A percentile compares a stretch with the other conserved stretches of the same genome.
Conservation (phyloP, 441 rosid genomes). For the Populus hybrid region DNA sequence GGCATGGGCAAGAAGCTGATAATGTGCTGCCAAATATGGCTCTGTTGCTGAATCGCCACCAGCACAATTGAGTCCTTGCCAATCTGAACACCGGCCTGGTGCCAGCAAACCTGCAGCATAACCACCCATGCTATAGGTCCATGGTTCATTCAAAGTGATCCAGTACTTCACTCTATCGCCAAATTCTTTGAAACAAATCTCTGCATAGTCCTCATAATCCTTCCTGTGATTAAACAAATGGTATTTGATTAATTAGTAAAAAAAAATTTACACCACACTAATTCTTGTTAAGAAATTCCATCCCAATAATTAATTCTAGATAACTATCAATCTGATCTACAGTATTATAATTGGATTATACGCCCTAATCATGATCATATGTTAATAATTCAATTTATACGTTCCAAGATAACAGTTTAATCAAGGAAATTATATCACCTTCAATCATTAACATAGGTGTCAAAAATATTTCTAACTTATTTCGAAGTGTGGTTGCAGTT, state of each 20-base stretch:
- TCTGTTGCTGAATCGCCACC: slow-evolving; percentile 55
- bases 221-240: slow-evolving; percentile 20
- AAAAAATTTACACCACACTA: no score
- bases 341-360: no score
- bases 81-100: slow-evolving; percentile 52
- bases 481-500: no score
- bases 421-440: no score
- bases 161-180: slow-evolving; percentile 76
- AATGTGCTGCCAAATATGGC: slow-evolving; percentile 50
- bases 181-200: slow-evolving; percentile 47
- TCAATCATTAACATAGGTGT: no score
- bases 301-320: neutral
- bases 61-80: slow-evolving; percentile 33
- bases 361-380: neutral
- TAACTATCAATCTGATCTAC: neutral
- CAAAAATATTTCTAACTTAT: no score
- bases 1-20: slow-evolving; percentile 71
- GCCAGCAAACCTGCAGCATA: slow-evolving; percentile 34
- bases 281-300: neutral
- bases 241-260: no score
- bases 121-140: slow-evolving; percentile 27
- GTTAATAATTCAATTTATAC: neutral
- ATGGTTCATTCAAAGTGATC: slow-evolving; percentile 71
- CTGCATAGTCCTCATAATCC: slow-evolving; percentile 44
- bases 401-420: no score